Conservation (phyloP, 2,329 filamentous ascomycete species). For the Xylariaceae sp. region DNA sequence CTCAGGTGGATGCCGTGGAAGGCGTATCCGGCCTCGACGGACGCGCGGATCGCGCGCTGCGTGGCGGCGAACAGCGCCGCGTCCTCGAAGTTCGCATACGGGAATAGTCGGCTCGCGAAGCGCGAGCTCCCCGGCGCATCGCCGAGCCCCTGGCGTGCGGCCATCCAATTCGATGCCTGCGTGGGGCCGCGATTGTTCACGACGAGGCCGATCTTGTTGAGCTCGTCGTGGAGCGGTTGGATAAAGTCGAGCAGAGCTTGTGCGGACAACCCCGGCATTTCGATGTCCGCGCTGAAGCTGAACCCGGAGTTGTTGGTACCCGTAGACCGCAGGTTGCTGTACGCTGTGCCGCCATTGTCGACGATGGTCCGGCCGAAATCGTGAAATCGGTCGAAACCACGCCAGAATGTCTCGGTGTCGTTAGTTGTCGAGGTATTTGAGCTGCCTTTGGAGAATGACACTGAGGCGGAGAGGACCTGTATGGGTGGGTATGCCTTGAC, state of each 20-base stretch:
- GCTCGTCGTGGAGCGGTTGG: conserved; percentile 38
- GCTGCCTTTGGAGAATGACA: conserved; percentile 24
- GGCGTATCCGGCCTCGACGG: conserved; percentile 41
- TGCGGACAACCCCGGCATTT: conserved; percentile 37
- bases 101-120: conserved; percentile 39
- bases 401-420: conserved; percentile 34
- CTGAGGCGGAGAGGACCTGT: conserved; percentile 24
- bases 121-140: conserved; percentile 35
- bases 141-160: conserved; percentile 26
- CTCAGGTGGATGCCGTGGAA: conserved; percentile 40
- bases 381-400: conserved; percentile 39
- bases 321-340: conserved; percentile 37
- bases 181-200: conserved; percentile 30
- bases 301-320: conserved; percentile 27
- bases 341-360: conserved; percentile 41
- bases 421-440: conserved; percentile 8
- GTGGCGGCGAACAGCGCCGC: conserved; percentile 26
- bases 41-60: conserved; percentile 38
- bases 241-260: conserved; percentile 34
- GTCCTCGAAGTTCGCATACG: conserved; percentile 33
- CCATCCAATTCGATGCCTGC: conserved; percentile 37
- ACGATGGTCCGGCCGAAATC: conserved; percentile 38
- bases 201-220: conserved; percentile 36
- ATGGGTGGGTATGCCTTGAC: conserved; percentile 35
- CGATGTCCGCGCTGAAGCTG: conserved; percentile 38